phyloP scores from a whole-genome alignment of 805 yeast genomes.

The Candida adriatica region DNA sequence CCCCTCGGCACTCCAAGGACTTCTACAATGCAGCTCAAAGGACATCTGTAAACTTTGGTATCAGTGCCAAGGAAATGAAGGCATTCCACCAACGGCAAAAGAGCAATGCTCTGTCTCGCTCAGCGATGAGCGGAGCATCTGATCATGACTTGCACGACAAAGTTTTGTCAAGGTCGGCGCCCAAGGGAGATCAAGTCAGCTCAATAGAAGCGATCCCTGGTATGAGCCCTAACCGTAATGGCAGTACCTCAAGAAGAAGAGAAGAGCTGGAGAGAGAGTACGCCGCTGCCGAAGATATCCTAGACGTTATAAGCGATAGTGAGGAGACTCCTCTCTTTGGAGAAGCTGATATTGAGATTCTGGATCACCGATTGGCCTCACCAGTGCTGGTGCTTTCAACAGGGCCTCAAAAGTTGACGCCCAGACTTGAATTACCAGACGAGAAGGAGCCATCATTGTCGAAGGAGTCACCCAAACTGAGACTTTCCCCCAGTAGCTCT shows the following conservation, averaged over 20 bases:
- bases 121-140: background rate
- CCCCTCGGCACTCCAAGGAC: conserved; percentile 5
- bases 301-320: too few species aligned
- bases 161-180: too few species aligned
- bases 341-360: too few species aligned
- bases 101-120: background rate
- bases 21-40: conserved; percentile 17
- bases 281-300: too few species aligned
- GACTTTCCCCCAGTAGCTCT: background rate
- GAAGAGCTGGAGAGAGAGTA: too few species aligned
- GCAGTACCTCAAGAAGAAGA: too few species aligned
- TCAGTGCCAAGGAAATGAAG: conserved; percentile 12
- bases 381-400: too few species aligned
- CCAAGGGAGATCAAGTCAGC: too few species aligned
- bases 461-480: background rate
- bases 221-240: too few species aligned
- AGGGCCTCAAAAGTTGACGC: background rate
- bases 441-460: background rate
- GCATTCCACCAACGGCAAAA: conserved; percentile 4
- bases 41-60: conserved; percentile 15
- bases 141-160: background rate
- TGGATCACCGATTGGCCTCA: too few species aligned
- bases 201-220: too few species aligned
- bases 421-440: background rate
- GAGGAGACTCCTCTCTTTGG: too few species aligned